Base-by-base conservation (phyloP, 495 filamentous ascomycete genomes). In the Xylaria telfairii region DNA sequence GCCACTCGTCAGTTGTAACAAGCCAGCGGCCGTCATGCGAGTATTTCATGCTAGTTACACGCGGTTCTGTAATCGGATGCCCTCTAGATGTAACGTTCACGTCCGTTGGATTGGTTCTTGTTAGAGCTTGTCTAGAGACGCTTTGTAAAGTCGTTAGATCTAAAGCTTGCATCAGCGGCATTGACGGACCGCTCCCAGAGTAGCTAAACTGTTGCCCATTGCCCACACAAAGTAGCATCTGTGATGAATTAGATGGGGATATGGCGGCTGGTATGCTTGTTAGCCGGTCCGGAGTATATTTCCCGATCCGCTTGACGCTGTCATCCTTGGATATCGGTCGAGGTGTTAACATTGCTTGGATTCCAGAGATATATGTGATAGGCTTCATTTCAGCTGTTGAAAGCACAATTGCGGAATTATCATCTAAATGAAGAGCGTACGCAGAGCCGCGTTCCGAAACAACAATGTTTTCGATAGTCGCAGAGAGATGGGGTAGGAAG, bases 1-100 rank as follows among this genome's bases (percentile, higher is more conserved):
- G 86, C 96, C 96, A 99, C 68, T 92, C 90, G 75, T 99, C 96
- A 4, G 96, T 87, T 0, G 93, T 97, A 44, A 92, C 94, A 71
- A 99, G 85, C 96, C 96, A 99, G 72, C 90, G 87, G 1, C 94
- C 95, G 77, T 98, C 91, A 32, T 85, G 77, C 28, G 92, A 92
- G 69, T 95, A 86, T 63, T 88, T 85, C 67, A 99, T 80, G 60
- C 90, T 87, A 15, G 85, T 90, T 56, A 96, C 85, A 71, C 91
- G 89, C 9, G 96, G 95, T 68, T 97, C 90, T 1, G 84, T 77
- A 56, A 98, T 86, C 24, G 85, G 83, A 49, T 87, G 85, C 0
- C 90, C 87, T 67, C 92, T 90, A 24, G 91, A 91, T 2, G 90
- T 89, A 28, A 91, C 82, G 67, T 92, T 96, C 69, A 92, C 79